phyloP scores from a whole-genome alignment of 768 basidiomycete species.

The Rhodotorula graminis region DNA sequence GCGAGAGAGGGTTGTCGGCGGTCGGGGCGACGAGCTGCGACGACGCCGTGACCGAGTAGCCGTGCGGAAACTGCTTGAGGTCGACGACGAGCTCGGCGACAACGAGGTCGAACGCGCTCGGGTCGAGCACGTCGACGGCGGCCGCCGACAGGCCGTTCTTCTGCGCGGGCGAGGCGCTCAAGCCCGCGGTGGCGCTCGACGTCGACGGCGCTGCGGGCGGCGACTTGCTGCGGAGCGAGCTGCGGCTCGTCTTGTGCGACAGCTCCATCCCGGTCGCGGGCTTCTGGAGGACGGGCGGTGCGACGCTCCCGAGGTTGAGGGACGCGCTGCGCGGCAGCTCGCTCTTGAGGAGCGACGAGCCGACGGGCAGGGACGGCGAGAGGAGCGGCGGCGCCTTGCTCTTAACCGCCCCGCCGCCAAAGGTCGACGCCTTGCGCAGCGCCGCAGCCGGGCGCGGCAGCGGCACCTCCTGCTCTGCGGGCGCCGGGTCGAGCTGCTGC shows the following conservation, averaged over 20 bases:
- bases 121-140: conserved; percentile 10
- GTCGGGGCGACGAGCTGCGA: conserved; percentile 7
- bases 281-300: conserved; percentile 25
- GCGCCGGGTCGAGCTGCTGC: neutral
- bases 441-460: too few species aligned
- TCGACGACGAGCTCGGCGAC: conserved; percentile 76
- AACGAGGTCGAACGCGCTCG: conserved; percentile 62
- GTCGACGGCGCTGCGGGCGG: conserved; percentile 9
- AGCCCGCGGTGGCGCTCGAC: neutral
- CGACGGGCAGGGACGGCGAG: conserved; percentile 12
- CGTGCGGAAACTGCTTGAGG: conserved; percentile 69
- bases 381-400: neutral
- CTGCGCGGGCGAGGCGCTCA: conserved; percentile 35
- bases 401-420: neutral
- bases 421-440: too few species aligned
- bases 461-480: neutral
- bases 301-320: conserved; percentile 28
- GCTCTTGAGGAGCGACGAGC: conserved; percentile 24
- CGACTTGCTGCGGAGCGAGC: conserved; percentile 20
- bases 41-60: conserved; percentile 56
- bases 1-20: conserved; percentile 51
- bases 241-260: conserved; percentile 23
- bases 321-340: conserved; percentile 31
- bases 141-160: neutral
- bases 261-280: conserved; percentile 17